Conservation (phyloP, 306 rosid genomes). For the Cucumis melo region DNA sequence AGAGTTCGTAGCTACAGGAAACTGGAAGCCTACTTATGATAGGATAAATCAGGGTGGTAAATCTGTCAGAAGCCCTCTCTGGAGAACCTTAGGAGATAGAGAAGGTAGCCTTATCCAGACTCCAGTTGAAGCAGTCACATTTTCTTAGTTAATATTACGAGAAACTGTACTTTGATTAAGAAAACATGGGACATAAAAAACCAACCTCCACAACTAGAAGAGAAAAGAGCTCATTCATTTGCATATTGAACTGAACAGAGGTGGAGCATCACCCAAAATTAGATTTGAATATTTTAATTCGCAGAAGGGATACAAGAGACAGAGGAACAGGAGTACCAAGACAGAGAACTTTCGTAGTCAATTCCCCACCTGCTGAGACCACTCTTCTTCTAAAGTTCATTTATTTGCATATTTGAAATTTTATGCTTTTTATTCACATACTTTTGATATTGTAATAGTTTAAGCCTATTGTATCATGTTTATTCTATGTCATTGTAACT, state of each 20-base stretch:
- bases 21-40: not conserved
- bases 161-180: not conserved
- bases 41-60: not conserved
- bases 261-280: not conserved
- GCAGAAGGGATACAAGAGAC: not conserved
- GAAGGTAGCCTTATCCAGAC: not conserved
- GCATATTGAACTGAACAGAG: not conserved
- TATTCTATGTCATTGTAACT: not conserved
- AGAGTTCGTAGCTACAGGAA: not conserved
- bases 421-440: not conserved
- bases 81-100: not conserved
- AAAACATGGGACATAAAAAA: not conserved
- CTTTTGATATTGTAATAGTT: not conserved
- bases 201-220: not conserved
- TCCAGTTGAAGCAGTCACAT: not conserved
- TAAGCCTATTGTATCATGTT: not conserved
- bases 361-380: not conserved
- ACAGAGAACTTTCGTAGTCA: not conserved
- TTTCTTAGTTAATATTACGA: no score
- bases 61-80: not conserved
- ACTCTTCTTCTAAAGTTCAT: not conserved
- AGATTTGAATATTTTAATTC: not conserved
- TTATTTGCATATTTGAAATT: not conserved
- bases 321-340: not conserved
- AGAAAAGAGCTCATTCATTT: not conserved